Evolutionary conservation across 257 asterid genomes (phyloP).

Genomic region (Fraxinus americana): DNA sequence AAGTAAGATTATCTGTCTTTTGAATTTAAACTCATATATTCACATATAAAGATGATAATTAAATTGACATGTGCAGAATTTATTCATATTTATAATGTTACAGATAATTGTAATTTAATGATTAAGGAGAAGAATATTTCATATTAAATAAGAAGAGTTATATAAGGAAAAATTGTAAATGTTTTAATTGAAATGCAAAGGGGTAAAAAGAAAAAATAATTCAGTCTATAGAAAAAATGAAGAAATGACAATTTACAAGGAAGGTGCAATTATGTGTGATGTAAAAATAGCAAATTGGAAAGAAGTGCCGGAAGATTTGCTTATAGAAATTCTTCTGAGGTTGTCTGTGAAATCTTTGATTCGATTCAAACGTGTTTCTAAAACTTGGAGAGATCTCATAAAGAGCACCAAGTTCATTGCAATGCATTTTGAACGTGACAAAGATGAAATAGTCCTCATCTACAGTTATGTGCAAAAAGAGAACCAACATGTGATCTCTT

Average conservation of each 20-base stretch:
- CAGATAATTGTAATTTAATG: no score
- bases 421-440: not conserved
- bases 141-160: no score
- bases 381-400: slow-evolving; percentile 7
- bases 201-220: no score
- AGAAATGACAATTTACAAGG: no score
- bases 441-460: not conserved
- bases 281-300: not conserved
- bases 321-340: slow-evolving; percentile 1
- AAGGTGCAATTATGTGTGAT: not conserved
- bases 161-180: no score
- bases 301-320: not conserved
- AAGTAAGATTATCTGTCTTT: no score
- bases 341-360: slow-evolving; percentile 7
- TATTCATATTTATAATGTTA: no score
- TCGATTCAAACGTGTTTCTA: slow-evolving; percentile 5
- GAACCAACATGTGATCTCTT: not conserved
- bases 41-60: not conserved
- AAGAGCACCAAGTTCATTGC: not conserved
- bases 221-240: no score
- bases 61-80: no score
- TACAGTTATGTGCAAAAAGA: not conserved
- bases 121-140: no score
- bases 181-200: no score
- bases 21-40: no score